These are phyloP conservation scores for Nitzschia sp. DNA, from an alignment of 108 stramenopile genomes.

Conservation along the genomic window DNA sequence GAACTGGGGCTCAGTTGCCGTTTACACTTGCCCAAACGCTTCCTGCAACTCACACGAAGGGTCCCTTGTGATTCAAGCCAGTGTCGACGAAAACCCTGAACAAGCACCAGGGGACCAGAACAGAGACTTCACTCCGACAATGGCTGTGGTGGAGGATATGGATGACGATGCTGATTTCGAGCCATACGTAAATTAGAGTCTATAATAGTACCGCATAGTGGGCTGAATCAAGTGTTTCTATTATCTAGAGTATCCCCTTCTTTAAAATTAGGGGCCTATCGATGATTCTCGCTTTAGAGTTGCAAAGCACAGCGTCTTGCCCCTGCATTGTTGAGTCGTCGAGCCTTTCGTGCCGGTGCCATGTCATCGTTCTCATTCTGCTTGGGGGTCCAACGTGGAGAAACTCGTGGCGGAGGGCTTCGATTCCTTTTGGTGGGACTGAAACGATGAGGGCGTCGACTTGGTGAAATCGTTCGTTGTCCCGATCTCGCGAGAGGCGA, in stretches of 20 bases:
- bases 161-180: slow-evolving; percentile 43
- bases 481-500: not conserved
- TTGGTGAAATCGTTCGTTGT: not conserved
- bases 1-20: slow-evolving; percentile 83
- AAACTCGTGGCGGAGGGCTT: slow-evolving; percentile 5
- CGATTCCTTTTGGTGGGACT: slow-evolving; percentile 6
- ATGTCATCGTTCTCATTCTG: slow-evolving; percentile 2
- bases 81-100: slow-evolving; percentile 32
- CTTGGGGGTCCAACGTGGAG: slow-evolving; percentile 10
- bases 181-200: slow-evolving; percentile 10
- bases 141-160: slow-evolving; percentile 40
- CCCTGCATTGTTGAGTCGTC: slow-evolving; percentile 5
- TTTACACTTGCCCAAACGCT: slow-evolving; percentile 63
- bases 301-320: slow-evolving; percentile 18
- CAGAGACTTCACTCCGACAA: slow-evolving; percentile 21
- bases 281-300: not conserved
- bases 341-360: slow-evolving; percentile 21
- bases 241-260: not conserved
- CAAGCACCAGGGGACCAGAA: slow-evolving; percentile 13
- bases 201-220: not conserved
- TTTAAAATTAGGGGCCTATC: too few species aligned
- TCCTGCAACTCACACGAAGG: slow-evolving; percentile 58
- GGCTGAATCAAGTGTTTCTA: not conserved
- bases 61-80: slow-evolving; percentile 54
- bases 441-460: not conserved